Base-by-base conservation (phyloP, 192 early-diverging fungal genomes). In the Kappamyces sp. region DNA sequence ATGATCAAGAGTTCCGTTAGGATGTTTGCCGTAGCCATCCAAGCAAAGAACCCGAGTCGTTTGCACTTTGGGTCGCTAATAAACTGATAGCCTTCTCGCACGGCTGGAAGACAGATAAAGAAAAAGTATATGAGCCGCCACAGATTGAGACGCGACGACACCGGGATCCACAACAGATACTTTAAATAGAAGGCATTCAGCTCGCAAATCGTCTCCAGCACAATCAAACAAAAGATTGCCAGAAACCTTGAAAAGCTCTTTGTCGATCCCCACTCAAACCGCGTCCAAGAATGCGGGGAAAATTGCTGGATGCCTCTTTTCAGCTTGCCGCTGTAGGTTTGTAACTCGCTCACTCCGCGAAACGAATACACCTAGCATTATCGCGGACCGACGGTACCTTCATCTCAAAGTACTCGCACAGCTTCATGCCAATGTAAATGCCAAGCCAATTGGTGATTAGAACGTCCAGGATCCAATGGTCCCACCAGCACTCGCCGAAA, bases 401-500 rank as follows among this genome's bases (percentile, higher is more conserved):
- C 81, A 95, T 84, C 58, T 90, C 89, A 69, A 93, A 92, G 71
- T 94, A 89, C 71, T 98, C 89, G 72, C 94, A 98, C 31, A 88
- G 89, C 76, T 98, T 98, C 86, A 96, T 93, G 39, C 94, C 94
- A 31, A 95, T 49, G 65, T 90, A 91, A 62, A 90, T 89, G 33
- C 94, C 94, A 9, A 84, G 65, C 94, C 94, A 98, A 66, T 98
- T 98, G 68, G 92, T 91, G 3, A 86, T 53, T 9, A 94, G 67
- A 12, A 97, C 90, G 74, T 97, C 93, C 54, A 97, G 66, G 52
- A 97, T 86, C 93, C 93, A 97, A 71, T 98, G 92, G 78, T 98
- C 92, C 93, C 93, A 98, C 93, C 93, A 98, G 68, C 94, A 98
- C 78, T 98, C 94, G 55, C 89, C 88, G 77, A 98, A 98, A 72